Conservation (phyloP, 2,329 filamentous ascomycete genomes). For the Domatiomyces globalis region DNA sequence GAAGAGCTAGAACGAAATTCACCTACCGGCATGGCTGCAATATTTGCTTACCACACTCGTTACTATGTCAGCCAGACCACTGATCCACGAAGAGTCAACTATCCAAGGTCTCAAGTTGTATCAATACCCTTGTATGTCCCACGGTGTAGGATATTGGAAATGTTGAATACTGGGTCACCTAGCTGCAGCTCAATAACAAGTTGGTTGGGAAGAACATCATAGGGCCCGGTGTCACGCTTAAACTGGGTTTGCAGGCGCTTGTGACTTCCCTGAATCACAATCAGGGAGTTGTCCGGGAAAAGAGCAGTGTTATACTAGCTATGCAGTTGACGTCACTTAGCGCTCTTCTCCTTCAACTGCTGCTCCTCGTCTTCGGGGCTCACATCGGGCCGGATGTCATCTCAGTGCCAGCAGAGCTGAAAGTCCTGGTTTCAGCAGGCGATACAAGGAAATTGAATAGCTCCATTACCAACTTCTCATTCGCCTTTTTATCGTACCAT, state of each 20-base stretch:
- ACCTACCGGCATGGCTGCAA: conserved; percentile 29
- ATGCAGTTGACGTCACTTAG: conserved; percentile 46
- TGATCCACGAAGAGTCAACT: conserved; percentile 32
- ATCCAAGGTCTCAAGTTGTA: conserved; percentile 23
- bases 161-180: conserved; percentile 78
- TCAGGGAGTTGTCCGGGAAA: conserved; percentile 56
- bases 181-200: conserved; percentile 51
- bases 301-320: conserved; percentile 81
- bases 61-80: conserved; percentile 29
- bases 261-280: conserved; percentile 69
- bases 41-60: conserved; percentile 30
- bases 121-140: conserved; percentile 29
- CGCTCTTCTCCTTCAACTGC: conserved; percentile 39
- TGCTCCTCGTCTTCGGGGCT: conserved; percentile 51
- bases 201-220: conserved; percentile 51
- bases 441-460: conserved; percentile 77
- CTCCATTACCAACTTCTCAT: conserved; percentile 66
- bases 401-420: conserved; percentile 68
- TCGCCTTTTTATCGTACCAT: conserved; percentile 22
- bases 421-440: conserved; percentile 40
- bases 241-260: conserved; percentile 51
- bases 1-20: too few relatives aligned
- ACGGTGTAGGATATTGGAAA: conserved; percentile 65
- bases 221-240: conserved; percentile 55
- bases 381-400: conserved; percentile 58